Conservation (phyloP, 345 rosid species). For the Murraya koenigii region DNA sequence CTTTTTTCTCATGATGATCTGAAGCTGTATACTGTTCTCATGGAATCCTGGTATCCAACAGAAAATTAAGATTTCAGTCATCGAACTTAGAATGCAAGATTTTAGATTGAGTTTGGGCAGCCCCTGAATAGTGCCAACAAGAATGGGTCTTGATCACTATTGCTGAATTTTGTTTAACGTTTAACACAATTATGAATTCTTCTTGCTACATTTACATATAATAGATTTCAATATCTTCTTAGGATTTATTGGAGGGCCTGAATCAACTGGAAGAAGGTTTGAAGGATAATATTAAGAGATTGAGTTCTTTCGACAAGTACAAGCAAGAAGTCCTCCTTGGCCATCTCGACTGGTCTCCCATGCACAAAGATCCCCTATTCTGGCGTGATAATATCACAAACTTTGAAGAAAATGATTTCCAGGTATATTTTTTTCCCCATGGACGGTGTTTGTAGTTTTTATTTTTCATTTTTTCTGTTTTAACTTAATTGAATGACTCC, state of each 20-base stretch:
- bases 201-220: neutral
- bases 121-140: neutral
- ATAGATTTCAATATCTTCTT: conserved; percentile 3
- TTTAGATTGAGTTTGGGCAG: neutral
- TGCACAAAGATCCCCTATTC: conserved; percentile 90
- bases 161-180: neutral
- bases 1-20: neutral
- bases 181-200: neutral
- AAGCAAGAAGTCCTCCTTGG: conserved; percentile 97
- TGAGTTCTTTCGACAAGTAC: conserved; percentile 93
- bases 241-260: conserved; percentile 89
- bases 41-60: neutral
- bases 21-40: neutral
- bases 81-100: neutral
- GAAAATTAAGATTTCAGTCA: neutral
- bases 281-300: conserved; percentile 70
- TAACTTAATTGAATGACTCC: neutral
- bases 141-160: neutral
- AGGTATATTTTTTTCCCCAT: conserved; percentile 41
- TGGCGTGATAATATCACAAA: conserved; percentile 86
- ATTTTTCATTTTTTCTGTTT: neutral
- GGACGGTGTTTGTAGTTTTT: neutral
- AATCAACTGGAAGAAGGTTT: conserved; percentile 84
- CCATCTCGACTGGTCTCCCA: conserved; percentile 96
- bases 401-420: conserved; percentile 96